These are phyloP conservation scores for Ceratocystis huliohia DNA, from an alignment of 2,329 filamentous ascomycete species.

Conservation along the genomic window DNA sequence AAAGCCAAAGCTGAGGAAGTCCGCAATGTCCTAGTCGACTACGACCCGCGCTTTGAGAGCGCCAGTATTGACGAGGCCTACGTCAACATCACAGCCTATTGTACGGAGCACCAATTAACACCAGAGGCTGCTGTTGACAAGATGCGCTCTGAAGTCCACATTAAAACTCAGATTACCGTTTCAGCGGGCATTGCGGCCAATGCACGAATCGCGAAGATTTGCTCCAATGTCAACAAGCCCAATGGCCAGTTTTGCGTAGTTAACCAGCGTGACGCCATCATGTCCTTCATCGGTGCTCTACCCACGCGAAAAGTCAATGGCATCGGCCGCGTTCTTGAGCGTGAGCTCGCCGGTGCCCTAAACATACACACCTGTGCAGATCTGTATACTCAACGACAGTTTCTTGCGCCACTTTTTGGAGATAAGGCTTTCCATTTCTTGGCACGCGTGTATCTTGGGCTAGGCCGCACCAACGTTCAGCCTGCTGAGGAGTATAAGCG, in stretches of 20 bases:
- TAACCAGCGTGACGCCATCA: slow-evolving; percentile 58
- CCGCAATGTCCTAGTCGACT: slow-evolving; percentile 66
- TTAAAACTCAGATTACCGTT: slow-evolving; percentile 70
- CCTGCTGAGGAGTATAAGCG: slow-evolving; percentile 82
- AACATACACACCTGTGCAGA: slow-evolving; percentile 82
- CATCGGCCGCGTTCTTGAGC: slow-evolving; percentile 84
- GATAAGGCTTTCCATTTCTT: slow-evolving; percentile 85
- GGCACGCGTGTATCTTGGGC: slow-evolving; percentile 68
- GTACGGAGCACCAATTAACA: slow-evolving; percentile 50
- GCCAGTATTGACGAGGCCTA: slow-evolving; percentile 96
- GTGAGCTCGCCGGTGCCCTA: slow-evolving; percentile 70
- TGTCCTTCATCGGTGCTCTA: slow-evolving; percentile 73
- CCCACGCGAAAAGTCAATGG: slow-evolving; percentile 88
- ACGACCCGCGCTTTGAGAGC: slow-evolving; percentile 82
- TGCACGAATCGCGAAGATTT: slow-evolving; percentile 86
- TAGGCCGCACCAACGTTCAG: slow-evolving; percentile 73
- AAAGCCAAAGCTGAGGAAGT: slow-evolving; percentile 80
- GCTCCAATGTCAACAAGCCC: slow-evolving; percentile 89
- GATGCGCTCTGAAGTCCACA: slow-evolving; percentile 62
- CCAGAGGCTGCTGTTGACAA: slow-evolving; percentile 65
- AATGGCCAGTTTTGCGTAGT: slow-evolving; percentile 78
- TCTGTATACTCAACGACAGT: slow-evolving; percentile 63
- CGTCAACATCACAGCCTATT: slow-evolving; percentile 85
- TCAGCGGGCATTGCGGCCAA: slow-evolving; percentile 93
- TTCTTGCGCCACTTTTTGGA: slow-evolving; percentile 67